Evolutionary conservation across 495 filamentous ascomycete genomes (phyloP).

Genomic region (Podospora tetraspora): DNA sequence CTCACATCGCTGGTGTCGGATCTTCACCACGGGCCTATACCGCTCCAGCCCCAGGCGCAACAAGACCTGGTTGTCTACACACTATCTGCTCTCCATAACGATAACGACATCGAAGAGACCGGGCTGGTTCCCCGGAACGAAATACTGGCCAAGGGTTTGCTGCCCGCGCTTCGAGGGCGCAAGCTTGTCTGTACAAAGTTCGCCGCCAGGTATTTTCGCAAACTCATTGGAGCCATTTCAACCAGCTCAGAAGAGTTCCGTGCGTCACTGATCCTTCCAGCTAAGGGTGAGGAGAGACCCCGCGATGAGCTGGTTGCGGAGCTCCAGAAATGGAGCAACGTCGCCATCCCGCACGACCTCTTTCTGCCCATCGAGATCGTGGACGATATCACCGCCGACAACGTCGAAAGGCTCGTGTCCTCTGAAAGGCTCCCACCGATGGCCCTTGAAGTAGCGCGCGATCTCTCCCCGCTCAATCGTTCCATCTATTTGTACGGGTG

Average conservation of each 20-base stretch:
- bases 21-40: slow-evolving; percentile 33
- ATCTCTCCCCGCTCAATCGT: slow-evolving; percentile 28
- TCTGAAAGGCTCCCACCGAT: slow-evolving; percentile 24
- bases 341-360: slow-evolving; percentile 24
- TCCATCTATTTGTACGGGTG: slow-evolving; percentile 32
- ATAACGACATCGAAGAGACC: slow-evolving; percentile 31
- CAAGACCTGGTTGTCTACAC: slow-evolving; percentile 30
- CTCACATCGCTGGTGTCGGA: slow-evolving; percentile 38
- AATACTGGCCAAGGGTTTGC: slow-evolving; percentile 31
- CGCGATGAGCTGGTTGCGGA: slow-evolving; percentile 10
- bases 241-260: slow-evolving; percentile 36
- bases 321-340: slow-evolving; percentile 25
- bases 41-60: slow-evolving; percentile 27
- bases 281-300: not conserved
- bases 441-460: slow-evolving; percentile 21
- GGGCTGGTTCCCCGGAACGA: slow-evolving; percentile 29
- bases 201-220: slow-evolving; percentile 36
- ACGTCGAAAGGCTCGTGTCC: slow-evolving; percentile 17
- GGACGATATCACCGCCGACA: slow-evolving; percentile 20
- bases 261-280: slow-evolving; percentile 28
- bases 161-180: slow-evolving; percentile 32
- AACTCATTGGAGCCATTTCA: slow-evolving; percentile 36
- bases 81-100: slow-evolving; percentile 31
- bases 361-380: slow-evolving; percentile 27
- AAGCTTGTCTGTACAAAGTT: slow-evolving; percentile 34